These are phyloP conservation scores for Metarhizium sp. DNA, from an alignment of 2,329 filamentous ascomycete species.

Conservation along the genomic window DNA sequence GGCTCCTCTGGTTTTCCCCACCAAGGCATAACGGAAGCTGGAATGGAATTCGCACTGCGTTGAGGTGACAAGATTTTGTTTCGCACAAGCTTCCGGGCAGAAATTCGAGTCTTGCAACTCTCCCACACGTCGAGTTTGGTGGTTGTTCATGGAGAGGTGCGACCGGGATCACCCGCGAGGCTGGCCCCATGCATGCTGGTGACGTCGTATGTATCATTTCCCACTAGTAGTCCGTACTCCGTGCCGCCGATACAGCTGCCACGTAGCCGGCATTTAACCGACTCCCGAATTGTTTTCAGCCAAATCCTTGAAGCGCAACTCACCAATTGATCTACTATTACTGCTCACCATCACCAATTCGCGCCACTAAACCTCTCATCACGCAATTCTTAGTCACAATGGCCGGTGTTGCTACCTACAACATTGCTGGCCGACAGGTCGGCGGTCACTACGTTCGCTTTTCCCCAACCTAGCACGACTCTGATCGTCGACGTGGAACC, in stretches of 20 bases:
- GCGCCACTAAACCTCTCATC: constrained; percentile 9
- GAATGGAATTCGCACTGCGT: not conserved
- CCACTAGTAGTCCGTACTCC: no score
- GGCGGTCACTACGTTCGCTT: constrained; percentile 51
- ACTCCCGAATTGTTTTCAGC: not conserved
- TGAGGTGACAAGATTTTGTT: not conserved
- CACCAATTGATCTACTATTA: constrained; percentile 12
- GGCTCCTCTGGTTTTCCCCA: constrained; percentile 30
- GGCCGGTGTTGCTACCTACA: constrained; percentile 37
- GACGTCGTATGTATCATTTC: not conserved
- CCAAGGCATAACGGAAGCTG: constrained; percentile 26
- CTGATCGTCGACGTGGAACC: not conserved
- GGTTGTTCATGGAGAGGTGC: not conserved
- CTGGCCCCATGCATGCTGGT: not conserved
- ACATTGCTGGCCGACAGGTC: constrained; percentile 48
- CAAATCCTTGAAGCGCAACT: constrained; percentile 9
- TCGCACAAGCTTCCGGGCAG: not conserved
- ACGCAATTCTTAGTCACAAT: constrained; percentile 19
- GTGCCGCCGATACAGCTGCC: not conserved
- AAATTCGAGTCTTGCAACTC: not conserved
- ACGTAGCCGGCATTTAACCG: not conserved
- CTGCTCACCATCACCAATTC: not conserved
- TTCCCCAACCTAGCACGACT: constrained; percentile 8
- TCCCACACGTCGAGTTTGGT: not conserved
- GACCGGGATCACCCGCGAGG: not conserved